phyloP scores from a whole-genome alignment of 1,284 basidiomycete genomes.

The Ceratobasidium sp. region DNA sequence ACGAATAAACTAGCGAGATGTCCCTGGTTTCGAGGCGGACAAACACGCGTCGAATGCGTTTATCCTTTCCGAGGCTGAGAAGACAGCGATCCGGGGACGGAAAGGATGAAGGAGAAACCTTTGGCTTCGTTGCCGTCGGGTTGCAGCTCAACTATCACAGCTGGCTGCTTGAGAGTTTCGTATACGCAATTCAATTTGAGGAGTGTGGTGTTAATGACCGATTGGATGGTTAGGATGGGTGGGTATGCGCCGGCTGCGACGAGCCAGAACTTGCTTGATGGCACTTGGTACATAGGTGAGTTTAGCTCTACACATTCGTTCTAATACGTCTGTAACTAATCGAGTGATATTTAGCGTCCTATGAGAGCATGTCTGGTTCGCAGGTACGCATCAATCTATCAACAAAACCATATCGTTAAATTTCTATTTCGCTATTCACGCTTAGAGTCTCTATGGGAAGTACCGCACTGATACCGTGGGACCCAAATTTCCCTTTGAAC shows the following conservation, averaged over 20 bases:
- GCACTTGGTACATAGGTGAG: slow-evolving; percentile 71
- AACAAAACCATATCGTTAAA: too few species aligned
- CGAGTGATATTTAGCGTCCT: slow-evolving; percentile 25
- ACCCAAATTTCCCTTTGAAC: slow-evolving; percentile 52
- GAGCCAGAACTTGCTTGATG: slow-evolving; percentile 66
- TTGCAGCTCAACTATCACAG: slow-evolving; percentile 67
- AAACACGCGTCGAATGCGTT: too few species aligned
- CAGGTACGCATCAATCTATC: too few species aligned
- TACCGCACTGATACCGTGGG: slow-evolving; percentile 52
- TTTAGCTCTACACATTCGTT: background rate
- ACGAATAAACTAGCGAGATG: slow-evolving; percentile 52
- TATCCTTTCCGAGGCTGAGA: too few species aligned
- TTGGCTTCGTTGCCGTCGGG: slow-evolving; percentile 60
- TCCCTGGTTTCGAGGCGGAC: too few species aligned
- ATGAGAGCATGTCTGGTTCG: slow-evolving; percentile 38
- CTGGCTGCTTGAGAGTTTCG: slow-evolving; percentile 68
- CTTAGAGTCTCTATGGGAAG: slow-evolving; percentile 46
- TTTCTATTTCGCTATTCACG: too few species aligned
- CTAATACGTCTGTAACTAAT: background rate
- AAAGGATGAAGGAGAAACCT: slow-evolving; percentile 47
- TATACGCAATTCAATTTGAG: slow-evolving; percentile 62
- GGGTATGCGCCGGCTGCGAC: slow-evolving; percentile 65
- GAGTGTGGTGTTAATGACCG: too few species aligned
- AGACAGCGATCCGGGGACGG: slow-evolving; percentile 51
- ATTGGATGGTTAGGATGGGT: slow-evolving; percentile 59